Conservation (phyloP, 2,329 filamentous ascomycete genomes). For the Teratosphaeria nubilosa region DNA sequence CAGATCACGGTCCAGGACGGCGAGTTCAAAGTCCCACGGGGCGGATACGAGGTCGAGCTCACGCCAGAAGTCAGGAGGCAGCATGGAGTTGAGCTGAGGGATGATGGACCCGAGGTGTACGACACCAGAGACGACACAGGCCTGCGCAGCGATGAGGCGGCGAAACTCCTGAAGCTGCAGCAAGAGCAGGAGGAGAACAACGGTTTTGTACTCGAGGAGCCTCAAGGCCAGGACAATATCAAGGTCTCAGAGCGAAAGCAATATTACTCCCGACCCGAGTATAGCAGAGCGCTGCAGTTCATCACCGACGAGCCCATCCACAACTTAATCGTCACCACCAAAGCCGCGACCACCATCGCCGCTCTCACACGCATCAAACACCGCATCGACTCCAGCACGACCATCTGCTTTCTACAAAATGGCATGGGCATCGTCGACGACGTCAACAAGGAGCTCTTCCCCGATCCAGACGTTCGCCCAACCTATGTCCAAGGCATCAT, state of each 20-base stretch:
- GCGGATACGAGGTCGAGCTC: slow-evolving; percentile 39
- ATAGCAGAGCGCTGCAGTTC: background rate
- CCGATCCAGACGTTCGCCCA: slow-evolving; percentile 54
- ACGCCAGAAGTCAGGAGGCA: slow-evolving; percentile 25
- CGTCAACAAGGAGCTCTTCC: slow-evolving; percentile 61
- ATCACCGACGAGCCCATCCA: slow-evolving; percentile 42
- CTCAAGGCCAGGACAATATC: background rate
- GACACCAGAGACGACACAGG: slow-evolving; percentile 9
- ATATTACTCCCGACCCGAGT: background rate
- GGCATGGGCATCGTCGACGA: slow-evolving; percentile 77
- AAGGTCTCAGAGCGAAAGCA: background rate
- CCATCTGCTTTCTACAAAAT: slow-evolving; percentile 67
- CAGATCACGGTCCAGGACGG: slow-evolving; percentile 37
- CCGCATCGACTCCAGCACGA: slow-evolving; percentile 57
- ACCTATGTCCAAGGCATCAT: slow-evolving; percentile 65
- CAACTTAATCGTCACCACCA: slow-evolving; percentile 70
- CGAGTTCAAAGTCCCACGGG: slow-evolving; percentile 26
- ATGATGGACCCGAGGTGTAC: slow-evolving; percentile 12
- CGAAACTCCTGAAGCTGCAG: slow-evolving; percentile 11
- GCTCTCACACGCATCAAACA: slow-evolving; percentile 57
- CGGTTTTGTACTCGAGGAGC: background rate
- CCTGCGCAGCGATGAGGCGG: slow-evolving; percentile 20
- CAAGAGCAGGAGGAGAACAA: slow-evolving; percentile 1
- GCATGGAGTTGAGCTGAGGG: slow-evolving; percentile 26
- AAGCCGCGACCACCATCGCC: slow-evolving; percentile 57